Evolutionary conservation across 2,329 filamentous ascomycete species (phyloP), one percentile per base, ranked within the genome.

Genomic region (Microsporum canis): DNA sequence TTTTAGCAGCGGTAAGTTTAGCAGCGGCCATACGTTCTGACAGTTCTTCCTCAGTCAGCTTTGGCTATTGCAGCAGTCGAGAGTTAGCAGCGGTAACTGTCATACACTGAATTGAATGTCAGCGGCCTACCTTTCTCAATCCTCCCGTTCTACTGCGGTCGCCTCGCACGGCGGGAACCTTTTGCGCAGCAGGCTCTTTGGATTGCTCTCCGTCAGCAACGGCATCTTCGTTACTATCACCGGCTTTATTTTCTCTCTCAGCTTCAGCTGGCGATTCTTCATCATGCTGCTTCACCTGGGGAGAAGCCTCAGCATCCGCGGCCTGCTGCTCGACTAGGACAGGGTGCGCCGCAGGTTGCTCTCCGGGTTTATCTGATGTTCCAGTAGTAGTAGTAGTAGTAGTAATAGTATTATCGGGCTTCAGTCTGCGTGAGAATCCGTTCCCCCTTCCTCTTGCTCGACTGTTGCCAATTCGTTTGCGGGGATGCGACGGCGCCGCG

Each of bases 1-100:
- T 77, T 57, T 81, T 78, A 4, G 80, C 81, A 59, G 85, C 86
- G 61, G 84, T 82, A 65, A 85, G 78, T 64, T 80, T 79, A 66
- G 86, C 86, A 39, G 78, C 77, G 5, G 80, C 82, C 63, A 88
- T 81, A 63, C 83, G 82, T 53, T 79, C 80, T 2, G 78, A 79
- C 5, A 88, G 77, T 70, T 88, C 81, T 64, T 80, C 82, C 68
- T 87, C 84, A 1, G 84, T 87, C 51, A 87, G 78, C 71, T 85
- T 85, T 2, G 81, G 80, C 71, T 83, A 72, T 62, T 36, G 68
- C 60, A 5, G 71, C 77, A 62, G 71, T 66, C 57, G 17, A 47
- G 29, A 38, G 31, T 12, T 29, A 38, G 49, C 17, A 7, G 3
- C 55, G 17, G 60, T 3, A 3, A 47, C 60, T 31, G 36, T 45